Conservation (phyloP, 164 flowering plant genomes). For the Berberis thunbergii region DNA sequence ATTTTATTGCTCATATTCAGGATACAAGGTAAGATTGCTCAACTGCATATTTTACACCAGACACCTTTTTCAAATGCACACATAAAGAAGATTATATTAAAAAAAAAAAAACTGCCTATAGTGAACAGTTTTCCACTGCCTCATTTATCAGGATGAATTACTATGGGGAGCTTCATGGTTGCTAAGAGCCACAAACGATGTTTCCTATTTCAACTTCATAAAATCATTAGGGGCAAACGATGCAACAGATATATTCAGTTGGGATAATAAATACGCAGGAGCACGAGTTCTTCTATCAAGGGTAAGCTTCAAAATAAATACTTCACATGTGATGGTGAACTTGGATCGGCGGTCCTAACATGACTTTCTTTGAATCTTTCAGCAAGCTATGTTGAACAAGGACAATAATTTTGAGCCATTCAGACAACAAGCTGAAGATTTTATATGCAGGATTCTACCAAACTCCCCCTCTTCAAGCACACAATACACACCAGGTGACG, state of each 20-base stretch:
- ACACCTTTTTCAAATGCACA: no score
- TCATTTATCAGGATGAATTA: slow-evolving; percentile 63
- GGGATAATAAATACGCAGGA: slow-evolving; percentile 93
- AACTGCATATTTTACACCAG: no score
- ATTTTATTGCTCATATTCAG: slow-evolving; percentile 89
- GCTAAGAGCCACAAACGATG: slow-evolving; percentile 55
- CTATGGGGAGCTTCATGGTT: slow-evolving; percentile 96
- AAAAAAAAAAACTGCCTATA: background rate
- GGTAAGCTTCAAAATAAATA: slow-evolving; percentile 25
- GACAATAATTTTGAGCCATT: slow-evolving; percentile 36
- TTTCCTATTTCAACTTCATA: slow-evolving; percentile 35
- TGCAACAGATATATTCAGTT: slow-evolving; percentile 63
- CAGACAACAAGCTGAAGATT: slow-evolving; percentile 55
- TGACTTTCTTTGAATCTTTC: slow-evolving; percentile 4
- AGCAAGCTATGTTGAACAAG: slow-evolving; percentile 45
- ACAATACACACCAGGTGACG: slow-evolving; percentile 64
- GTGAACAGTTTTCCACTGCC: background rate
- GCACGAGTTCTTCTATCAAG: slow-evolving; percentile 70
- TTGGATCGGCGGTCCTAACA: background rate
- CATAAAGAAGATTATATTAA: no score
- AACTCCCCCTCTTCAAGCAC: slow-evolving; percentile 63
- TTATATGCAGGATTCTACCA: slow-evolving; percentile 80
- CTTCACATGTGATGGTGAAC: background rate
- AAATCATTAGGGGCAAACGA: slow-evolving; percentile 49
- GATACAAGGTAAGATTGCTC: slow-evolving; percentile 46